These are phyloP conservation scores for Botryobasidium botryosum DNA, from an alignment of 768 basidiomycete species.

Conservation along the genomic window DNA sequence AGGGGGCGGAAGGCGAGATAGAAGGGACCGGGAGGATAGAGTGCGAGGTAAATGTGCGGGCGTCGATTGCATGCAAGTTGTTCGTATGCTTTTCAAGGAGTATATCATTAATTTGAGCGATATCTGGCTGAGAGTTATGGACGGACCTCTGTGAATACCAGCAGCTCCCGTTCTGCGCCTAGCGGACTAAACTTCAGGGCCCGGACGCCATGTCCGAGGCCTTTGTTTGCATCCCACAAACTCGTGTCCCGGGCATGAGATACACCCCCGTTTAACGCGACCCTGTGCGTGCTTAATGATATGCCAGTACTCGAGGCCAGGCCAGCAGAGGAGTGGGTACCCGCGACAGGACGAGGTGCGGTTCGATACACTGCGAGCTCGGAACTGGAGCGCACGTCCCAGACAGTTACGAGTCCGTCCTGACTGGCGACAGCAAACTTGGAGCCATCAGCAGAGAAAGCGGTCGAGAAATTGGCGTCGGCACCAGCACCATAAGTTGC, in stretches of 20 bases:
- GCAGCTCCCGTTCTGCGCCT: constrained; percentile 48
- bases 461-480: constrained; percentile 60
- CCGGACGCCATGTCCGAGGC: constrained; percentile 26
- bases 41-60: constrained; percentile 54
- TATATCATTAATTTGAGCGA: constrained; percentile 1
- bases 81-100: constrained; percentile 47
- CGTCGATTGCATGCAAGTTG: constrained; percentile 69
- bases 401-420: constrained; percentile 62
- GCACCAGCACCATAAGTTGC: constrained; percentile 29
- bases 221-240: too few species aligned
- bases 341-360: too few species aligned
- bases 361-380: constrained; percentile 55
- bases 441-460: constrained; percentile 56
- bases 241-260: too few species aligned
- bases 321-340: too few species aligned
- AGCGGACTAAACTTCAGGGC: constrained; percentile 72
- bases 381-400: constrained; percentile 63
- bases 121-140: neutral
- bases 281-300: too few species aligned
- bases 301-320: too few species aligned
- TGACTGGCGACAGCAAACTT: constrained; percentile 77
- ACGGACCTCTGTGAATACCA: constrained; percentile 80
- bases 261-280: too few species aligned
- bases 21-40: constrained; percentile 17
- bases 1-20: neutral